phyloP scores from a whole-genome alignment of 352 stramenopile species.

The Phytophthora megakarya region DNA sequence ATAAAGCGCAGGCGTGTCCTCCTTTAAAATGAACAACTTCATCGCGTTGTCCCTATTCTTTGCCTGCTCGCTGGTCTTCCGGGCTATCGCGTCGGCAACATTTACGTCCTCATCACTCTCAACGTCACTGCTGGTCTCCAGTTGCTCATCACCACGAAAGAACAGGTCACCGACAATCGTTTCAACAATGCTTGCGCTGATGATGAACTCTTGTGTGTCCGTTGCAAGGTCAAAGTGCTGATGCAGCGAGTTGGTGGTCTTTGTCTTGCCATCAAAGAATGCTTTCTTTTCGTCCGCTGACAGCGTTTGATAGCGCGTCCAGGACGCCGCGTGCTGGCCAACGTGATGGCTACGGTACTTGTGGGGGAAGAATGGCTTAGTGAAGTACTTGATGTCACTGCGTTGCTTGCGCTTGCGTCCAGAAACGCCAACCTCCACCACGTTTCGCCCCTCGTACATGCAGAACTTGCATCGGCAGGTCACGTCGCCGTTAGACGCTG shows the following conservation, averaged over 20 bases:
- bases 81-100: neutral
- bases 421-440: neutral
- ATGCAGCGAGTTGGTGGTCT: neutral
- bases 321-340: neutral
- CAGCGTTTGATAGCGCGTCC: neutral
- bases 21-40: neutral
- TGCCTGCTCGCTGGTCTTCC: too few relatives aligned
- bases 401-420: neutral
- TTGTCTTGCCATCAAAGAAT: neutral
- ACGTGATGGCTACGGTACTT: neutral
- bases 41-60: neutral
- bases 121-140: too few relatives aligned
- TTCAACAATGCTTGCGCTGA: neutral
- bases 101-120: too few relatives aligned
- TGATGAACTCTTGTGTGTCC: neutral
- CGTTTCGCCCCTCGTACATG: neutral
- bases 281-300: neutral
- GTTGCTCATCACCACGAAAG: too few relatives aligned
- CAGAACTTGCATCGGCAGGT: neutral
- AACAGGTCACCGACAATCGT: neutral
- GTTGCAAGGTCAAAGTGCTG: neutral
- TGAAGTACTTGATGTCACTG: neutral
- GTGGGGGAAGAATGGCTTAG: neutral
- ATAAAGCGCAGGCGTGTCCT: neutral
- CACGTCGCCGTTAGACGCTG: neutral